Percentiles rank a stretch among this genome's conserved stretches.
These are phyloP conservation scores for Annulohypoxylon moriforme DNA, from an alignment of 495 filamentous ascomycete genomes.

Conservation along the genomic window DNA sequence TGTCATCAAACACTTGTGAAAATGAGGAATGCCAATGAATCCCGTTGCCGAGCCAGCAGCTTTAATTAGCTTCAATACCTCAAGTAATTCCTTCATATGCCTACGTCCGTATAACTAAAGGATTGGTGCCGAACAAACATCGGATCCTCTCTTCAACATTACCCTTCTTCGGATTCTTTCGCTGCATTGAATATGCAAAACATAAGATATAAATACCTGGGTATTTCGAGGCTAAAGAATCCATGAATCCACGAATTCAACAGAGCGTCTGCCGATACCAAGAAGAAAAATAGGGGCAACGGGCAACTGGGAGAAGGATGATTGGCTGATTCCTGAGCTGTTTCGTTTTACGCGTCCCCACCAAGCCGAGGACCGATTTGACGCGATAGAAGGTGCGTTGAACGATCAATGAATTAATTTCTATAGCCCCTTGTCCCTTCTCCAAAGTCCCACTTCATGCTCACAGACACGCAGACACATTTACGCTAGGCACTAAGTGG, in stretches of 20 bases:
- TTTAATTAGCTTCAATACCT: slow-evolving; percentile 18
- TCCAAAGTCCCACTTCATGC: slow-evolving; percentile 42
- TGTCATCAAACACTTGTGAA: background rate
- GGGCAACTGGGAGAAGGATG: background rate
- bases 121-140: background rate
- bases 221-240: background rate
- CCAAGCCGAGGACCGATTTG: slow-evolving; percentile 33
- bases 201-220: background rate
- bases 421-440: slow-evolving; percentile 33
- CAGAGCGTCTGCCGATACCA: slow-evolving; percentile 5
- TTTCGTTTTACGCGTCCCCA: slow-evolving; percentile 40
- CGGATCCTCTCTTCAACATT: background rate
- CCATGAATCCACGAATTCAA: background rate
- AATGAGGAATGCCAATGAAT: slow-evolving; percentile 38
- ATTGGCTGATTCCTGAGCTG: background rate
- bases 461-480: slow-evolving; percentile 9
- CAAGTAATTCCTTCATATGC: background rate
- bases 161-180: background rate
- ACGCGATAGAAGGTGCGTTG: slow-evolving; percentile 30
- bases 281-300: slow-evolving; percentile 25
- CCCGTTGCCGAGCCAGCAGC: slow-evolving; percentile 42
- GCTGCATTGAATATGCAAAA: background rate
- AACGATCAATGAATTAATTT: slow-evolving; percentile 13
- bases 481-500: slow-evolving; percentile 30
- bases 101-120: background rate